A percentile compares a stretch with the other conserved stretches of the same genome.
Conservation (phyloP, 1,139 yeast genomes). For the Yueomyces sp. region DNA sequence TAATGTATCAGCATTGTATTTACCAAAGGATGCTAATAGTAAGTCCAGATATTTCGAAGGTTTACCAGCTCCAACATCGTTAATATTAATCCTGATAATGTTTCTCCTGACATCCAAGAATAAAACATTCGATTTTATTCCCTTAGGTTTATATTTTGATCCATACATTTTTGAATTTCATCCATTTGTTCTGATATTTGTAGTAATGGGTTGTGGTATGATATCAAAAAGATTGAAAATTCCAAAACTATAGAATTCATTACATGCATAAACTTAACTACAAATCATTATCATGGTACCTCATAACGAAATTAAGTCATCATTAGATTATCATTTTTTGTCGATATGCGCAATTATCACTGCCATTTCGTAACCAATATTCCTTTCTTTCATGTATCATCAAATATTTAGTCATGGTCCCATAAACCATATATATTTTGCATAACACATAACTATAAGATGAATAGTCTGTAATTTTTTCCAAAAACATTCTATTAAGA, state of each 20-base stretch:
- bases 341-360: not conserved
- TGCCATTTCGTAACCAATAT: not conserved
- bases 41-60: slow-evolving; percentile 83
- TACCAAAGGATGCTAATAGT: slow-evolving; percentile 65
- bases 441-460: no score
- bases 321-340: no score
- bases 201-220: slow-evolving; percentile 76
- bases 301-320: not conserved
- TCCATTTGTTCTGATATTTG: slow-evolving; percentile 47
- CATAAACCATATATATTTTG: no score
- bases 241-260: slow-evolving; percentile 52
- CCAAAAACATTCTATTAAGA: no score
- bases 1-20: slow-evolving; percentile 79
- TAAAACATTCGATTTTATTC: slow-evolving; percentile 34
- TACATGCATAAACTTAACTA: no score
- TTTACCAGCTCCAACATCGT: slow-evolving; percentile 80
- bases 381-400: no score
- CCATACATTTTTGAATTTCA: slow-evolving; percentile 60
- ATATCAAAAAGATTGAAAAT: slow-evolving; percentile 78
- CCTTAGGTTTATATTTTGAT: slow-evolving; percentile 45
- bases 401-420: no score
- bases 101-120: slow-evolving; percentile 45
- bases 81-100: slow-evolving; percentile 60
- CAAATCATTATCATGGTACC: no score
- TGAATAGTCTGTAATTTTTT: no score